These are phyloP conservation scores for Alloteropsis semialata DNA, from an alignment of 176 grass and related monocot species.

Conservation along the genomic window DNA sequence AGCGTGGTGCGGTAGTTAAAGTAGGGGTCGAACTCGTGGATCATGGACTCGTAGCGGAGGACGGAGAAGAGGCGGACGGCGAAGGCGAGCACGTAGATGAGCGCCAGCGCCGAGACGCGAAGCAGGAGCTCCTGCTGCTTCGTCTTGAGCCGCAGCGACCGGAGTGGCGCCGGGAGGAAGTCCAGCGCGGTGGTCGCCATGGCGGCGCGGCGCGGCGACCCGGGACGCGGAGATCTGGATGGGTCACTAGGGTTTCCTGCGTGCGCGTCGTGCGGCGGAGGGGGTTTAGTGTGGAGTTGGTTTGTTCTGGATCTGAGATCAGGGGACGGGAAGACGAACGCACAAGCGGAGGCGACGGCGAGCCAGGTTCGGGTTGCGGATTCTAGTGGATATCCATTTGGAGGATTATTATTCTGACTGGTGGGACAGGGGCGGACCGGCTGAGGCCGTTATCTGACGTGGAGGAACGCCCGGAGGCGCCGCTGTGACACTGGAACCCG, in stretches of 20 bases:
- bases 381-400: slow-evolving; percentile 26
- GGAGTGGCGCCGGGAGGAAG: slow-evolving; percentile 48
- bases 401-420: not conserved
- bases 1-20: slow-evolving; percentile 99
- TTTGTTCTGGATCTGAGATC: slow-evolving; percentile 40
- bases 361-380: slow-evolving; percentile 12
- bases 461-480: not conserved
- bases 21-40: slow-evolving; percentile 99
- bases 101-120: slow-evolving; percentile 73
- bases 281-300: slow-evolving; percentile 52
- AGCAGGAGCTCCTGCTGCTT: slow-evolving; percentile 99
- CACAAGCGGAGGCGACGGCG: slow-evolving; percentile 38
- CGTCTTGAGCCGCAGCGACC: slow-evolving; percentile 79
- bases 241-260: slow-evolving; percentile 64
- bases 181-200: slow-evolving; percentile 32
- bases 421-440: not conserved
- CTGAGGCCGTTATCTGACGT: not conserved
- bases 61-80: slow-evolving; percentile 92
- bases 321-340: slow-evolving; percentile 29
- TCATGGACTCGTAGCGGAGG: slow-evolving; percentile 99
- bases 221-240: slow-evolving; percentile 31
- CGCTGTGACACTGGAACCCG: not conserved
- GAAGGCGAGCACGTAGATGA: slow-evolving; percentile 98
- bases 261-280: slow-evolving; percentile 16
- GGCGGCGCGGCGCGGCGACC: slow-evolving; percentile 30